Conservation (phyloP, 2,329 filamentous ascomycete genomes). For the Arthrinium phaeospermum region DNA sequence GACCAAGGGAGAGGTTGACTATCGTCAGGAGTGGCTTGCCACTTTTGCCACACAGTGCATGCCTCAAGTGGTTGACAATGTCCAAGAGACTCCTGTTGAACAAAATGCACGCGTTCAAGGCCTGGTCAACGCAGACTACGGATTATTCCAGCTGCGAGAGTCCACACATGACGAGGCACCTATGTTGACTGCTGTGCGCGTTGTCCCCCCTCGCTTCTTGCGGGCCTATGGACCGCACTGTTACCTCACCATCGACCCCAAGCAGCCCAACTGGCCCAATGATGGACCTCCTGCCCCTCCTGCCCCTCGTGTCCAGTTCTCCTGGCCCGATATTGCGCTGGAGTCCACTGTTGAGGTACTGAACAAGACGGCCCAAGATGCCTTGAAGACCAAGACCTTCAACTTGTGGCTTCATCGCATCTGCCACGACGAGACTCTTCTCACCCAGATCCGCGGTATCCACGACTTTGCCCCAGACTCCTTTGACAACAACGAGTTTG, state of each 20-base stretch:
- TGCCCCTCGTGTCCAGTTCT: background rate
- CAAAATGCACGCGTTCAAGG: background rate
- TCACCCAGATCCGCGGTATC: background rate
- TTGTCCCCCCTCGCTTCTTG: background rate
- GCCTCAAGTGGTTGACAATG: background rate
- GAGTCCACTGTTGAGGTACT: background rate
- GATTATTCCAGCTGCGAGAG: background rate
- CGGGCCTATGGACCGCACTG: background rate
- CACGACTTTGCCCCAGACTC: background rate
- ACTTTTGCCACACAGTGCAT: background rate
- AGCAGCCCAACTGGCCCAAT: background rate
- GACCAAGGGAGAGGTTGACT: too few species aligned
- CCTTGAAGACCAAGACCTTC: background rate
- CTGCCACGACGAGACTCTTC: background rate
- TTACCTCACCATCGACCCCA: background rate
- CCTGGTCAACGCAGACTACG: background rate
- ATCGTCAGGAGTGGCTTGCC: too few species aligned
- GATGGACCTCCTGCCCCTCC: too few species aligned
- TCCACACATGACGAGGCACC: background rate
- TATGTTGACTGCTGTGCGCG: background rate
- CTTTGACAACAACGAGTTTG: background rate
- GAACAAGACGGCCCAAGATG: background rate
- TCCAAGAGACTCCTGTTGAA: background rate
- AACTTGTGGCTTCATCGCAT: background rate
- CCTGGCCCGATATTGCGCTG: background rate